Percentiles rank a stretch among this genome's conserved stretches.
phyloP scores from a whole-genome alignment of 345 rosid genomes.

The Lepidium sativum region DNA sequence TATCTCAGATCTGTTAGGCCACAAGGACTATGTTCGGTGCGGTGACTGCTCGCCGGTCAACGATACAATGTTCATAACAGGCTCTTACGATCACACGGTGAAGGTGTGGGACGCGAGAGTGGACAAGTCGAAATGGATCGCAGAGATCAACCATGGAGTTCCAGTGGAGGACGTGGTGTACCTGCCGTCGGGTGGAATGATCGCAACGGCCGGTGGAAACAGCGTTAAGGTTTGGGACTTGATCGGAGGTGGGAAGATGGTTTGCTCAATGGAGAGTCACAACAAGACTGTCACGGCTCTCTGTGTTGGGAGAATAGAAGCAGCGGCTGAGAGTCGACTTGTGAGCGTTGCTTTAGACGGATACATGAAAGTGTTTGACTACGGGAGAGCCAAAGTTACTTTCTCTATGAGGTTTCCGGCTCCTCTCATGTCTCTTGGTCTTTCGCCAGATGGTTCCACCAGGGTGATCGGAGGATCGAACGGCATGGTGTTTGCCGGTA shows the following conservation, averaged over 20 bases:
- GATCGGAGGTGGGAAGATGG: conserved; percentile 75
- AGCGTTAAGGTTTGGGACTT: conserved; percentile 87
- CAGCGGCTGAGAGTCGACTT: conserved; percentile 41
- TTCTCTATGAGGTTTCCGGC: conserved; percentile 90
- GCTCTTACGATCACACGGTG: conserved; percentile 88
- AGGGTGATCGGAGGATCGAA: conserved; percentile 70
- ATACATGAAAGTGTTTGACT: conserved; percentile 89
- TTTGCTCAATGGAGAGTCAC: conserved; percentile 82
- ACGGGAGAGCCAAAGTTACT: conserved; percentile 61
- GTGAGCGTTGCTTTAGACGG: conserved; percentile 86
- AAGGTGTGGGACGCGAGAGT: conserved; percentile 90
- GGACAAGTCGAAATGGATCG: conserved; percentile 35
- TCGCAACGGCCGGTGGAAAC: conserved; percentile 81
- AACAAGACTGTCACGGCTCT: conserved; percentile 86
- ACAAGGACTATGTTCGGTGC: conserved; percentile 85
- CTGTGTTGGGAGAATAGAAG: conserved; percentile 45
- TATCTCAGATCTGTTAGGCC: conserved; percentile 55
- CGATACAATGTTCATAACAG: conserved; percentile 60
- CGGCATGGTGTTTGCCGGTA: conserved; percentile 66
- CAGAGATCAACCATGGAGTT: conserved; percentile 73
- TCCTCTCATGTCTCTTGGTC: conserved; percentile 61
- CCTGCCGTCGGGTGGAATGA: conserved; percentile 79
- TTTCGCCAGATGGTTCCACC: conserved; percentile 50
- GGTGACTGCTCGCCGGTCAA: conserved; percentile 78
- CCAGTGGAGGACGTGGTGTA: conserved; percentile 87